Evolutionary conservation across 768 basidiomycete genomes (phyloP), one percentile per base, ranked within the genome.

Genomic region (Pleurotus cornucopiae): DNA sequence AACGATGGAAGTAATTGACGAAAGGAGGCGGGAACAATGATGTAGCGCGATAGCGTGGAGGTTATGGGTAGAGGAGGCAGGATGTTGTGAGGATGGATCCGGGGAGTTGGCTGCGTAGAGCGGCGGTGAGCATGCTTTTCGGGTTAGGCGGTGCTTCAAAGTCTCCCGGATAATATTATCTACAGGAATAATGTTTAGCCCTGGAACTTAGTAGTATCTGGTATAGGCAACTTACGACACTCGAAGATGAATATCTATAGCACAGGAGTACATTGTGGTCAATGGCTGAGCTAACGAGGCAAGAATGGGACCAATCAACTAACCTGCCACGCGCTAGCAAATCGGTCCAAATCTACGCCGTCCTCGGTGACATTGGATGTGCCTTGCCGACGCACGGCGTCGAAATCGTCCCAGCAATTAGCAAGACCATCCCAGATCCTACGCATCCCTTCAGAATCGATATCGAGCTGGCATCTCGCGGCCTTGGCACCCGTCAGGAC

Each of bases 161-260:
- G 85, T 81, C 65, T 94, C 92, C 25, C 91, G 85, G 61, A 96
- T 88, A 61, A 92, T 81, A 68, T 94, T 94, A 67, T 94, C 89
- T 85, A 49, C 16, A 46, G 20, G 18, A 46, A 30, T 13, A 40
- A 57, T 30, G 41, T 18, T 13, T 14, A 37, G 7, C 57, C 41
- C 45, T 47, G 39, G 57, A 60, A 9, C 30, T 34, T 34, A 34
- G 30, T 34, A 11, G 30, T 34, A 34, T 34, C 30, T 16, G 40
- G 40, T 56, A 48, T n/a, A 18, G 43, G 18, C 16, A 16, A 81
- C 87, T 76, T 67, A 88, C 86, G 80, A 67, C 89, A 92, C 69
- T 95, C 91, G 61, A 96, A 96, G 60, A 95, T 85, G 70, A 91
- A 94, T 54, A 93, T 89, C 85, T 90, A 64, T 51, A 63, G 61